These are phyloP conservation scores for Coemansia sp. DNA, from an alignment of 192 early-diverging fungal species.

Conservation along the genomic window DNA sequence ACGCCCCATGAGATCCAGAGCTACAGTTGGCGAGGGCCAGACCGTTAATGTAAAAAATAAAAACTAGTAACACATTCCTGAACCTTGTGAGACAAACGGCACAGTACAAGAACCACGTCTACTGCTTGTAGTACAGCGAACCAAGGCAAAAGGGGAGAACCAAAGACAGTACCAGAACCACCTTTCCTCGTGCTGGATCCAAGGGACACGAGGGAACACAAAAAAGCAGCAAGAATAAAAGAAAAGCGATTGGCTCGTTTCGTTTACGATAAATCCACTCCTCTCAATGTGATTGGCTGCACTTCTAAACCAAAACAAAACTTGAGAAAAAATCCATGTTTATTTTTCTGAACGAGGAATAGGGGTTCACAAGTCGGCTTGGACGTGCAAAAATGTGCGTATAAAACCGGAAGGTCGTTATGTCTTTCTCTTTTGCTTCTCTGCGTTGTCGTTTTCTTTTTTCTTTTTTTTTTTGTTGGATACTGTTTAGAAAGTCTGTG, in stretches of 20 bases:
- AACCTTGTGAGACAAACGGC: no score
- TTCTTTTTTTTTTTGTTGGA: constrained; percentile 9
- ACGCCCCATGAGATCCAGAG: no score
- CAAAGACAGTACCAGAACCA: no score
- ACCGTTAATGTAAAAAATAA: no score
- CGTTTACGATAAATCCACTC: constrained; percentile 1
- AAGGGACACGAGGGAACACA: no score
- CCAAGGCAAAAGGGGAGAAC: background rate
- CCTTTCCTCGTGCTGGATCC: no score
- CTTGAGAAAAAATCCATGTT: constrained; percentile 8
- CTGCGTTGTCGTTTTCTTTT: constrained; percentile 7
- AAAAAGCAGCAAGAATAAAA: background rate
- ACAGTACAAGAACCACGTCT: no score
- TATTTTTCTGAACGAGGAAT: constrained; percentile 6
- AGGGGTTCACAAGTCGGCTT: no score
- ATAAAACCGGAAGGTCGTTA: no score
- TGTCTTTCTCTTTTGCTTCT: constrained; percentile 6
- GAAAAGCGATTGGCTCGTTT: background rate
- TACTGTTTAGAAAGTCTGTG: background rate
- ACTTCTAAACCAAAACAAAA: constrained; percentile 12
- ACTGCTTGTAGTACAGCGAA: background rate
- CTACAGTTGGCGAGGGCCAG: no score
- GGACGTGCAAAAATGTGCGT: no score
- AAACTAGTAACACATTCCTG: no score
- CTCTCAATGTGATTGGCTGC: background rate